Evolutionary conservation across 1,284 basidiomycete genomes (phyloP).

Genomic region (Grifola frondosa): DNA sequence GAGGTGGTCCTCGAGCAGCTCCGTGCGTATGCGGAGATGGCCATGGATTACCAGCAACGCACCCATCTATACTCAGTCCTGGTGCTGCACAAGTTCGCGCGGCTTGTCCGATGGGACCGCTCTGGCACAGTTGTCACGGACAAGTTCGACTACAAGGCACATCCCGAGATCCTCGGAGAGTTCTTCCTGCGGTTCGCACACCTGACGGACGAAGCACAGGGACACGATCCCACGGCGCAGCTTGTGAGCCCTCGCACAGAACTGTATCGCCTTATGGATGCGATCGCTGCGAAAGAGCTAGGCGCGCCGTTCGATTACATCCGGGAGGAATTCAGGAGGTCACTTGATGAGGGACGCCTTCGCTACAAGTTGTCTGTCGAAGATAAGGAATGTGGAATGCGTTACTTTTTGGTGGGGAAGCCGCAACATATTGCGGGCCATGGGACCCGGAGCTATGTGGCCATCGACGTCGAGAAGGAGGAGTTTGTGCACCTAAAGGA

Average conservation of each 20-base stretch:
- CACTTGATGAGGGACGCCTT: not conserved
- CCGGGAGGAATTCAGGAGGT: slow-evolving; percentile 5
- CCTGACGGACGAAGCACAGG: not conserved
- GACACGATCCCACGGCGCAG: slow-evolving; percentile 10
- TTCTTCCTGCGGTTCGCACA: slow-evolving; percentile 13
- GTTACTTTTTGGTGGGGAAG: slow-evolving; percentile 2
- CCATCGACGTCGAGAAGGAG: not conserved
- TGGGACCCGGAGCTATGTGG: slow-evolving; percentile 3
- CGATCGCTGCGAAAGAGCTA: not conserved
- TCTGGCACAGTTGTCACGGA: slow-evolving; percentile 8
- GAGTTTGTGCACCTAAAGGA: slow-evolving; percentile 11
- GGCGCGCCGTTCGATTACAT: slow-evolving; percentile 9
- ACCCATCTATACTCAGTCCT: slow-evolving; percentile 7
- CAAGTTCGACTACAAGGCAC: slow-evolving; percentile 9
- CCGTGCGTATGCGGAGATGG: slow-evolving; percentile 5
- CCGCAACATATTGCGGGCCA: slow-evolving; percentile 1
- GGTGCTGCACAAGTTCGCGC: slow-evolving; percentile 9
- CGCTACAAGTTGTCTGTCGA: slow-evolving; percentile 5
- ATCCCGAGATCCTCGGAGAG: slow-evolving; percentile 3
- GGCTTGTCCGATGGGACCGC: slow-evolving; percentile 11
- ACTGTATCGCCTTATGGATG: not conserved
- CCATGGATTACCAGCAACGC: slow-evolving; percentile 10
- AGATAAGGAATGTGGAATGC: no score
- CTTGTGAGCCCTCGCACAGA: not conserved
- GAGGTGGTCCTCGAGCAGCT: slow-evolving; percentile 6